Percentiles rank a stretch among this genome's conserved stretches.
phyloP scores from a whole-genome alignment of 1,139 yeast genomes.

The Scheffersomyces insectosa region DNA sequence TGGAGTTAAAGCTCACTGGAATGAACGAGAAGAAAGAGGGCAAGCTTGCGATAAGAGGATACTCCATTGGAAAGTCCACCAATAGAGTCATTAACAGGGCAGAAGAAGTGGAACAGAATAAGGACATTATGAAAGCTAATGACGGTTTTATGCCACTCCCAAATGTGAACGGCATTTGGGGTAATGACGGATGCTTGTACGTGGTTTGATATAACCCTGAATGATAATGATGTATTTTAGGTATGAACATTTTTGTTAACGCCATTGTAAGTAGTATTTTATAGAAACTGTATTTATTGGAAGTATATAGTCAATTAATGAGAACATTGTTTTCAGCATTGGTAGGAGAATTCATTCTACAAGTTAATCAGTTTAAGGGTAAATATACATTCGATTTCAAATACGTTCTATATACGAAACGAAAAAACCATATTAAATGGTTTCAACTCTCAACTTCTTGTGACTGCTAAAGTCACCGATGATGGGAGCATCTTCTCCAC shows the following conservation, averaged over 20 bases:
- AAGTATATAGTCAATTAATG: too few species aligned
- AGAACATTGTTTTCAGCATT: not conserved
- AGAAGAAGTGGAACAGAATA: conserved; percentile 15
- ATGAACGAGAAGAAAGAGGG: conserved; percentile 42
- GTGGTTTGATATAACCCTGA: conserved; percentile 13
- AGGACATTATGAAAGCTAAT: conserved; percentile 34
- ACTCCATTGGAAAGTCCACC: conserved; percentile 56
- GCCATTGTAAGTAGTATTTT: too few species aligned
- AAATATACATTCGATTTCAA: conserved; percentile 7
- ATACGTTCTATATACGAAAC: too few species aligned
- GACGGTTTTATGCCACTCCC: conserved; percentile 68
- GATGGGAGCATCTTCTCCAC: conserved; percentile 10
- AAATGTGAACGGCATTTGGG: conserved; percentile 57
- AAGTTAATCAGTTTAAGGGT: conserved; percentile 4
- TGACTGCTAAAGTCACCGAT: not conserved
- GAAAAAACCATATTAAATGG: too few species aligned
- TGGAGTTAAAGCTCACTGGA: conserved; percentile 48
- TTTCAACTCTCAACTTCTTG: conserved; percentile 10
- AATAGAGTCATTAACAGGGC: conserved; percentile 17
- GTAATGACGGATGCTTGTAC: conserved; percentile 73
- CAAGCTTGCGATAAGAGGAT: conserved; percentile 60
- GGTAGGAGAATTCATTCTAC: not conserved
- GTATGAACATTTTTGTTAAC: too few species aligned
- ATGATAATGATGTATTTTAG: too few species aligned
- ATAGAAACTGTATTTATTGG: too few species aligned